These are phyloP conservation scores for Fraxinus anomala DNA, from an alignment of 257 asterid genomes.

Conservation along the genomic window DNA sequence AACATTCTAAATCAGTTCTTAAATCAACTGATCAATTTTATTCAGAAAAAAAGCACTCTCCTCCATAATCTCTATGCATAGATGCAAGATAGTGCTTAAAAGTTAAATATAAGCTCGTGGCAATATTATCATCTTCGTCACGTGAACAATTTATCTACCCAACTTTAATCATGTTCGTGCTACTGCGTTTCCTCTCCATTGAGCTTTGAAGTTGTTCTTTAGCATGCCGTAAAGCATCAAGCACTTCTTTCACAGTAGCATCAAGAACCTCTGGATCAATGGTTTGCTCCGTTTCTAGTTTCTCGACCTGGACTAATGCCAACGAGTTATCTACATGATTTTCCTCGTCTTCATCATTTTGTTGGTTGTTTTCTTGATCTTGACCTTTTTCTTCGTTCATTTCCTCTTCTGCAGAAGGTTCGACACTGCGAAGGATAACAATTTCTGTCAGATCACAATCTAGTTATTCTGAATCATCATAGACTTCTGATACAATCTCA, in stretches of 20 bases:
- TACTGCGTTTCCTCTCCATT: conserved; percentile 43
- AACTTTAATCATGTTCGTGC: conserved; percentile 43
- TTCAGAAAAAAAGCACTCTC: background rate
- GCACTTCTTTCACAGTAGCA: conserved; percentile 61
- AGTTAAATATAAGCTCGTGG: too few species aligned
- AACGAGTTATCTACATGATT: background rate
- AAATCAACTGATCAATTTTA: background rate
- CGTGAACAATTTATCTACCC: conserved; percentile 32
- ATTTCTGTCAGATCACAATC: background rate
- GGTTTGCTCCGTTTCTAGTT: conserved; percentile 14
- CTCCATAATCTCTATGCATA: background rate
- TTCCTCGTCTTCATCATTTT: background rate
- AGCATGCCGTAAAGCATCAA: conserved; percentile 58
- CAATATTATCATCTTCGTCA: too few species aligned
- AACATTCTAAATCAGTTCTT: background rate
- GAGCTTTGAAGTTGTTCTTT: conserved; percentile 67
- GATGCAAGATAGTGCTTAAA: background rate
- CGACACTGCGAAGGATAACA: background rate
- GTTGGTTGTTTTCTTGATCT: background rate
- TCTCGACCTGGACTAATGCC: conserved; percentile 38
- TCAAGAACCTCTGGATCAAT: conserved; percentile 69
- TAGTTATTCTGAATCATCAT: background rate
- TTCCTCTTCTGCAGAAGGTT: background rate
- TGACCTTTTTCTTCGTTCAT: background rate
- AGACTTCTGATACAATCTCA: background rate